Conservation (phyloP, 495 filamentous ascomycete species). For the Penicillium bovifimosum region DNA sequence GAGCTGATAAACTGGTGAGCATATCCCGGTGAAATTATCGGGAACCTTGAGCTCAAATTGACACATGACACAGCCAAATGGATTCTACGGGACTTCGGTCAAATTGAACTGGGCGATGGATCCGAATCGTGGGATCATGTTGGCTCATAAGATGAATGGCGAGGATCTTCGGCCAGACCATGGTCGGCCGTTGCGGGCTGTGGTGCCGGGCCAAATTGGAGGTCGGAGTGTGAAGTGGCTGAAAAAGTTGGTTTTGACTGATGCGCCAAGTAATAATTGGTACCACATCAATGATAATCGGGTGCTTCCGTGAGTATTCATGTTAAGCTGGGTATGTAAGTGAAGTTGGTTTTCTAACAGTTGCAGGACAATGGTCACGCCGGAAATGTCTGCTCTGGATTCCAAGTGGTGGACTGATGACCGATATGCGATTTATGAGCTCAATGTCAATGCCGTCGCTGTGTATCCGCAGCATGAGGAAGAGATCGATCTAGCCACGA, state of each 20-base stretch:
- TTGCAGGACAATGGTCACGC: constrained; percentile 67
- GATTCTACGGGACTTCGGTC: constrained; percentile 83
- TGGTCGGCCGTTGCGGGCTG: constrained; percentile 74
- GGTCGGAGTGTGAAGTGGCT: constrained; percentile 95
- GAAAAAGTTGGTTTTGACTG: constrained; percentile 74
- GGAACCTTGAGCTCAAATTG: not conserved
- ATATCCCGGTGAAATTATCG: too few species aligned
- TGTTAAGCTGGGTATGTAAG: not conserved
- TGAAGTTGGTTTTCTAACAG: not conserved
- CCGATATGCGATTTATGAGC: constrained; percentile 89
- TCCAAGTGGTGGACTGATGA: constrained; percentile 85
- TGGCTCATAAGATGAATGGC: constrained; percentile 92
- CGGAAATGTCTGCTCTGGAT: constrained; percentile 71
- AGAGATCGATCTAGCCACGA: constrained; percentile 47
- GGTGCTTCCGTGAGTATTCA: constrained; percentile 61
- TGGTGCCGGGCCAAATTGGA: constrained; percentile 92
- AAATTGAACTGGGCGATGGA: constrained; percentile 90
- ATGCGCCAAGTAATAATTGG: constrained; percentile 84
- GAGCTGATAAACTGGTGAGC: constrained; percentile 74
- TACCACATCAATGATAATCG: constrained; percentile 96
- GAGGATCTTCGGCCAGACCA: constrained; percentile 81
- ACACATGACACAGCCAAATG: constrained; percentile 59
- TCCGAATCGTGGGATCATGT: constrained; percentile 77
- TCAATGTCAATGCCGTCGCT: constrained; percentile 81
- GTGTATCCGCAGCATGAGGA: constrained; percentile 83